These are phyloP conservation scores for Coemansia sp. DNA, from an alignment of 192 early-diverging fungal species.

Conservation along the genomic window DNA sequence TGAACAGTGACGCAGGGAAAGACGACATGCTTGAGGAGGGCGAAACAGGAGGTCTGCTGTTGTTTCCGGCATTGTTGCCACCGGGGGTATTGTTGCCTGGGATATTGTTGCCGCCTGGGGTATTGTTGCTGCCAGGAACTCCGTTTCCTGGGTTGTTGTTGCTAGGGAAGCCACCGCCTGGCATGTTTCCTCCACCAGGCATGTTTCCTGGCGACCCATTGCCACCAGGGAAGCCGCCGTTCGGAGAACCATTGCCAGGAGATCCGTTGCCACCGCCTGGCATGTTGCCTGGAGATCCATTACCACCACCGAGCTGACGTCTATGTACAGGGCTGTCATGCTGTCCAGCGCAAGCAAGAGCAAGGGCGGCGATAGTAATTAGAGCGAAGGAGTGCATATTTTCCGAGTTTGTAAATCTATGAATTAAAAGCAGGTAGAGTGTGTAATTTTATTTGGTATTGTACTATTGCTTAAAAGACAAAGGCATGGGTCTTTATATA, in stretches of 20 bases:
- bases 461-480: background rate
- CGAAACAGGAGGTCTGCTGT: background rate
- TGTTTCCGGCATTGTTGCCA: background rate
- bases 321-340: background rate
- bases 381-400: background rate
- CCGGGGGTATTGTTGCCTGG: background rate
- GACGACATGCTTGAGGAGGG: background rate
- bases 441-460: background rate
- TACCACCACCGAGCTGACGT: background rate
- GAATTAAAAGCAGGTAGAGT: constrained; percentile 3
- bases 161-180: background rate
- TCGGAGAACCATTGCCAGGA: background rate
- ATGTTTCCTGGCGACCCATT: background rate
- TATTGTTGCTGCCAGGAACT: background rate
- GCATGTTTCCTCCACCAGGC: too few species aligned
- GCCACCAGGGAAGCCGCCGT: background rate
- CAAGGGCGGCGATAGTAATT: background rate
- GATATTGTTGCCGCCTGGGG: background rate
- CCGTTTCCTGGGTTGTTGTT: background rate
- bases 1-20: constrained; percentile 5
- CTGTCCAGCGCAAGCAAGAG: background rate
- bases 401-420: background rate
- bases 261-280: background rate
- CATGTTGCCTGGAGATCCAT: background rate
- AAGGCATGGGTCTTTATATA: background rate